Percentiles rank a stretch among this genome's conserved stretches.
phyloP scores from a whole-genome alignment of 371 early-diverging fungal genomes.

The Rhizopus microsporus region DNA sequence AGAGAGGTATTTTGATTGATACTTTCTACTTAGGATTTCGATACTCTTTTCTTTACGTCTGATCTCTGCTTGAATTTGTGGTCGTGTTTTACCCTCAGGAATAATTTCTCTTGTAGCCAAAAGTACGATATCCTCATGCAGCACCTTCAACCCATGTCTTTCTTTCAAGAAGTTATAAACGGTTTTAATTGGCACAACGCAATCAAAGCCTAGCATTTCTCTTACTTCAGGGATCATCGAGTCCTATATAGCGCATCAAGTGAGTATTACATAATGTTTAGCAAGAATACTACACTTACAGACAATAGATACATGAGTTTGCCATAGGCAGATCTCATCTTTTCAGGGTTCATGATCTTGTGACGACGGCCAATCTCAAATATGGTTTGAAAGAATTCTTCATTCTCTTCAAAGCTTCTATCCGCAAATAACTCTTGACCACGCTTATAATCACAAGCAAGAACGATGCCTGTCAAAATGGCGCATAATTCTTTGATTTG shows the following conservation, averaged over 20 bases:
- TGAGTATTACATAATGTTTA: background rate
- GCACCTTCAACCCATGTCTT: constrained; percentile 61
- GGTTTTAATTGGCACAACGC: constrained; percentile 85
- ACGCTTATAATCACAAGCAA: constrained; percentile 78
- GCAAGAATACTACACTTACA: constrained; percentile 34
- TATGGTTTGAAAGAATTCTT: constrained; percentile 85
- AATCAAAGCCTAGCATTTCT: constrained; percentile 80
- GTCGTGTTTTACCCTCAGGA: constrained; percentile 75
- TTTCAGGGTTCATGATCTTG: constrained; percentile 98
- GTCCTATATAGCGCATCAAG: constrained; percentile 55
- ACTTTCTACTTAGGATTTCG: constrained; percentile 79
- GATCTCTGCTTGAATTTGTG: constrained; percentile 83
- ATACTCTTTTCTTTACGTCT: constrained; percentile 90
- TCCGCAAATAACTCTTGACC: constrained; percentile 90
- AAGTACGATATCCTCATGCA: constrained; percentile 79
- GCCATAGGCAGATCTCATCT: constrained; percentile 93
- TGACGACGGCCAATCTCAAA: constrained; percentile 94
- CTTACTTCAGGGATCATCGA: constrained; percentile 85
- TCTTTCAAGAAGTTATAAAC: constrained; percentile 78
- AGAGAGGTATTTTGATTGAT: constrained; percentile 56
- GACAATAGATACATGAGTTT: constrained; percentile 92
- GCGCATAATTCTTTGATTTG: constrained; percentile 96
- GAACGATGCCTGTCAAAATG: constrained; percentile 87
- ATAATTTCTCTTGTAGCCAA: constrained; percentile 91
- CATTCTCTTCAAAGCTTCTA: constrained; percentile 82